Evolutionary conservation across 1,284 basidiomycete species (phyloP).

Genomic region (Sporisorium sorghi): DNA sequence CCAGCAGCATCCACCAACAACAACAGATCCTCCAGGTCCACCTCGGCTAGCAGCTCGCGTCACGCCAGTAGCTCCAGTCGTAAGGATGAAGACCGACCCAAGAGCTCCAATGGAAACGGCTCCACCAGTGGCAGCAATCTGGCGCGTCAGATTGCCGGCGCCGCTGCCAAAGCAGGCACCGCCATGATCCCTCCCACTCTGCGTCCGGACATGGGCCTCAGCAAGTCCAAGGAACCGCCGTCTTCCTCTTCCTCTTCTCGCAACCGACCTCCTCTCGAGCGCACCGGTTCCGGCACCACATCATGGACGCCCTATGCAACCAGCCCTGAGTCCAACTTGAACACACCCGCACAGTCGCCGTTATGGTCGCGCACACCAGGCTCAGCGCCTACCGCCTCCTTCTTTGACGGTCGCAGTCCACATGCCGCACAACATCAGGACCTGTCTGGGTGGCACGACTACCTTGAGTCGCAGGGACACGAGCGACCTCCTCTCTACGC

Average conservation of each 20-base stretch:
- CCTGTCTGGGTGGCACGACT: conserved; percentile 35
- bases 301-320: conserved; percentile 24
- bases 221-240: conserved; percentile 17
- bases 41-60: conserved; percentile 7
- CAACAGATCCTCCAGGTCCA: conserved; percentile 8
- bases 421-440: conserved; percentile 30
- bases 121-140: conserved; percentile 34
- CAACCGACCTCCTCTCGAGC: conserved; percentile 29
- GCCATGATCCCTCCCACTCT: conserved; percentile 60
- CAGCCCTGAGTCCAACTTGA: conserved; percentile 15
- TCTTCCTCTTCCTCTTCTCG: conserved; percentile 10
- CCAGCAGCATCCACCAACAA: background rate
- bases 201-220: conserved; percentile 34
- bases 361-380: conserved; percentile 13
- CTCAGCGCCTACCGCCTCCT: conserved; percentile 11
- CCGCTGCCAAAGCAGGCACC: conserved; percentile 58
- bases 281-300: conserved; percentile 43
- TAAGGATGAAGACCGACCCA: conserved; percentile 25
- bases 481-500: conserved; percentile 47
- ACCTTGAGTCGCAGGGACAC: conserved; percentile 36
- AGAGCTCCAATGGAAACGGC: conserved; percentile 15
- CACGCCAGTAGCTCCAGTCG: conserved; percentile 10
- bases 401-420: conserved; percentile 13
- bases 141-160: conserved; percentile 53
- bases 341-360: conserved; percentile 20